Evolutionary conservation across 371 early-diverging fungal genomes (phyloP).

Genomic region (Coemansia sp.): DNA sequence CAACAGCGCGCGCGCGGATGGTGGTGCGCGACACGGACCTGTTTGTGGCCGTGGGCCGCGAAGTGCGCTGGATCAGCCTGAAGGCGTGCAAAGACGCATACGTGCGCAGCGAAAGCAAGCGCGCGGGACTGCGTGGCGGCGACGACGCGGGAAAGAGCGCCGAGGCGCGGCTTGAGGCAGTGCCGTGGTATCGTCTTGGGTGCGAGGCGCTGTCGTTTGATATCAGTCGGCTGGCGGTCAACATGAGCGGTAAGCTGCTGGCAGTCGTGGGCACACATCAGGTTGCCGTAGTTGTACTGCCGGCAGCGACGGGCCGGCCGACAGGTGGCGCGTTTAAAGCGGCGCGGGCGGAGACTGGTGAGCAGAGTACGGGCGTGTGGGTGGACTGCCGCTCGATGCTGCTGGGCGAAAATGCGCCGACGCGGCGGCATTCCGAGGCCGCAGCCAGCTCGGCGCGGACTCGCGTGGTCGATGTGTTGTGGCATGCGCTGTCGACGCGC

Average conservation of each 20-base stretch:
- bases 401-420: conserved; percentile 6
- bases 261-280: conserved; percentile 35
- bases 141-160: too few species aligned
- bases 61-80: conserved; percentile 46
- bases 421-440: conserved; percentile 18
- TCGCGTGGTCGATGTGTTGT: conserved; percentile 41
- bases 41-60: conserved; percentile 43
- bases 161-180: conserved; percentile 5
- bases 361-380: conserved; percentile 23
- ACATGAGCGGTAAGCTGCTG: conserved; percentile 32
- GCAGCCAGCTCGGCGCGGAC: conserved; percentile 29
- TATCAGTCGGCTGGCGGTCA: conserved; percentile 27
- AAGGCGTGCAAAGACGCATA: conserved; percentile 49
- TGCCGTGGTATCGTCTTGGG: conserved; percentile 39
- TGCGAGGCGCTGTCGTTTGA: conserved; percentile 44
- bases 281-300: conserved; percentile 42
- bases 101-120: conserved; percentile 13
- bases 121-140: not conserved
- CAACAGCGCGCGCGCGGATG: conserved; percentile 25
- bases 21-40: conserved; percentile 42
- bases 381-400: conserved; percentile 40
- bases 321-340: conserved; percentile 33
- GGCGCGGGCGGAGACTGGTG: conserved; percentile 24
- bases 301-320: conserved; percentile 16
- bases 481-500: conserved; percentile 48